These are phyloP conservation scores for Diplosphaera chodatii DNA, from an alignment of 139 green algal genomes.

Conservation along the genomic window DNA sequence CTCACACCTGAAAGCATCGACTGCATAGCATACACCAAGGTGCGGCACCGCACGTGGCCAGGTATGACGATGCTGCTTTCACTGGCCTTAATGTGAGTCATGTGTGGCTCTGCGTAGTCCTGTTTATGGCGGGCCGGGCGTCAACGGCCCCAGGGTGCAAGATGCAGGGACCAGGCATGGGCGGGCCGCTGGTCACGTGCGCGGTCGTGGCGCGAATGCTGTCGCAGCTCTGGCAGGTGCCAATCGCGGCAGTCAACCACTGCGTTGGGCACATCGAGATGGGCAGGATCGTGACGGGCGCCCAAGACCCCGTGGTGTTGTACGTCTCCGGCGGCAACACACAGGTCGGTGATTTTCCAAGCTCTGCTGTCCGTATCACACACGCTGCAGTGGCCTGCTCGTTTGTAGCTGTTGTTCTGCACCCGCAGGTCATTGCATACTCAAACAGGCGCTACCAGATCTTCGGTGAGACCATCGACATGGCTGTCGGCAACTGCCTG, in stretches of 20 bases:
- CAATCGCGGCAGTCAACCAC: slow-evolving; percentile 85
- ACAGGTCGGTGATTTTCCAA: slow-evolving; percentile 34
- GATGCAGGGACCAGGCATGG: slow-evolving; percentile 87
- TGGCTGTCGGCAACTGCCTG: slow-evolving; percentile 88
- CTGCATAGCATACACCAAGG: slow-evolving; percentile 79
- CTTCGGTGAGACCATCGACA: slow-evolving; percentile 94
- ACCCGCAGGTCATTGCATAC: slow-evolving; percentile 88
- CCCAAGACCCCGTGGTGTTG: slow-evolving; percentile 81
- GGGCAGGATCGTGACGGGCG: slow-evolving; percentile 77
- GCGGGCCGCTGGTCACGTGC: slow-evolving; percentile 66
- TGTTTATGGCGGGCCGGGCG: too few species aligned
- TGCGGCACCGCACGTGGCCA: too few species aligned
- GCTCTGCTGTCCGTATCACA: too few species aligned
- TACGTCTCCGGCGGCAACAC: slow-evolving; percentile 92
- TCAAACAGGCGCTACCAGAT: slow-evolving; percentile 76
- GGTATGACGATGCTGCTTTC: too few species aligned
- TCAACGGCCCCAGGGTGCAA: too few species aligned
- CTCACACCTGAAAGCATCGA: slow-evolving; percentile 48
- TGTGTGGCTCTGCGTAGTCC: too few species aligned
- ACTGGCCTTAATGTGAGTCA: too few species aligned
- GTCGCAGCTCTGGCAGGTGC: slow-evolving; percentile 59
- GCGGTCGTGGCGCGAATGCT: slow-evolving; percentile 79
- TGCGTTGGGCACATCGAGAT: slow-evolving; percentile 93
- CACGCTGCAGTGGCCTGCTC: too few species aligned
- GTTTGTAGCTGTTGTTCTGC: too few species aligned